Conservation (phyloP, 768 basidiomycete species). For the Pisolithus microcarpus region DNA sequence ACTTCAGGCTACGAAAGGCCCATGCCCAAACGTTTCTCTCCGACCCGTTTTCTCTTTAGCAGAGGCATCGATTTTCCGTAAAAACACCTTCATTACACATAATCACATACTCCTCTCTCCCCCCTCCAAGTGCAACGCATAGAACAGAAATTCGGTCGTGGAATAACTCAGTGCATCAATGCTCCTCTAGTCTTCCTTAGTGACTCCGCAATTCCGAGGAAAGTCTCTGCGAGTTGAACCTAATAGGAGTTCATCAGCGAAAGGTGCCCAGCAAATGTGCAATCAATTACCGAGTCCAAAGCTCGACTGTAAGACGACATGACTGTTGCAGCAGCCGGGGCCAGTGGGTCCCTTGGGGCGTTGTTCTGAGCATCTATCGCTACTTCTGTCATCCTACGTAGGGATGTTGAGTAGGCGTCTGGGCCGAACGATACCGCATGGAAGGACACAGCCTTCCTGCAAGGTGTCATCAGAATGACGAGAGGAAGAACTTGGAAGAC, state of each 20-base stretch:
- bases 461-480: conserved; percentile 2
- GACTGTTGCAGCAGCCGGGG: conserved; percentile 17
- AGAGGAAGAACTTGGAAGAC: conserved; percentile 24
- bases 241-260: conserved; percentile 9
- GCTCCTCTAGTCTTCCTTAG: conserved; percentile 1
- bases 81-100: too few species aligned
- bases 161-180: conserved; percentile 32
- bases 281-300: conserved; percentile 34
- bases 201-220: not conserved
- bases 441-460: conserved; percentile 43
- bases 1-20: too few species aligned
- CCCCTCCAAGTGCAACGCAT: too few species aligned
- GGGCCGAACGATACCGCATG: conserved; percentile 44
- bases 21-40: too few species aligned
- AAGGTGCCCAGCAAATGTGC: too few species aligned
- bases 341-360: conserved; percentile 32
- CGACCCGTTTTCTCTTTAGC: too few species aligned
- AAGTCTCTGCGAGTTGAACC: conserved; percentile 43
- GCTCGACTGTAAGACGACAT: conserved; percentile 40
- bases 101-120: too few species aligned
- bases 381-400: conserved; percentile 40
- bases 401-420: conserved; percentile 4
- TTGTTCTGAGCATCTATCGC: conserved; percentile 35
- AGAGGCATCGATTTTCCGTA: too few species aligned
- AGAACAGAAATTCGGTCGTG: too few species aligned